phyloP scores from a whole-genome alignment of 441 rosid genomes.

The Arabidopsis lyrata region DNA sequence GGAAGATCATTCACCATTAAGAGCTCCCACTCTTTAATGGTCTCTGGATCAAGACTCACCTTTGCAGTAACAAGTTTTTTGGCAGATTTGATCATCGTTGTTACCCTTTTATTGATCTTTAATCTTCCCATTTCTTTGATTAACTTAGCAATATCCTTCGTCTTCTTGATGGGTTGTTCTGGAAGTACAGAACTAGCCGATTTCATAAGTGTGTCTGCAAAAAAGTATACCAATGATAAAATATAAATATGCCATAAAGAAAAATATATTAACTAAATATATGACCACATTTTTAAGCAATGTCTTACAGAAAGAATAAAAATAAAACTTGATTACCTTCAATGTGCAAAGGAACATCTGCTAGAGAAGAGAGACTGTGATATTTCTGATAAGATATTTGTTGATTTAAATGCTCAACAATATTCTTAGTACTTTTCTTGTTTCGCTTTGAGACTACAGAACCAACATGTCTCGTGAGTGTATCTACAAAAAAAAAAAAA shows the following conservation, averaged over 20 bases:
- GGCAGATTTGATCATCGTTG: background rate
- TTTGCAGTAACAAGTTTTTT: constrained; percentile 32
- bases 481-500: background rate
- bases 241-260: background rate
- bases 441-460: background rate
- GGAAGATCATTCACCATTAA: constrained; percentile 50
- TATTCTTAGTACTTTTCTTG: background rate
- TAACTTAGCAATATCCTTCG: constrained; percentile 21
- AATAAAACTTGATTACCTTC: constrained; percentile 26
- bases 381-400: constrained; percentile 27
- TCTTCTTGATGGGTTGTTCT: background rate
- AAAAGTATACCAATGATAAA: background rate
- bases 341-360: constrained; percentile 36
- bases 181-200: background rate
- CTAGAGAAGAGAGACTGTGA: constrained; percentile 32
- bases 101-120: constrained; percentile 20
- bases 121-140: constrained; percentile 34
- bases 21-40: constrained; percentile 55
- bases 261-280: background rate
- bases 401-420: background rate
- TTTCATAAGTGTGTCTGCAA: constrained; percentile 19
- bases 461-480: background rate
- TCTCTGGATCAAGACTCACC: constrained; percentile 55
- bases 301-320: background rate
- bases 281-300: background rate